These are phyloP conservation scores for Lepraria neglecta DNA, from an alignment of 495 filamentous ascomycete species.

Conservation along the genomic window DNA sequence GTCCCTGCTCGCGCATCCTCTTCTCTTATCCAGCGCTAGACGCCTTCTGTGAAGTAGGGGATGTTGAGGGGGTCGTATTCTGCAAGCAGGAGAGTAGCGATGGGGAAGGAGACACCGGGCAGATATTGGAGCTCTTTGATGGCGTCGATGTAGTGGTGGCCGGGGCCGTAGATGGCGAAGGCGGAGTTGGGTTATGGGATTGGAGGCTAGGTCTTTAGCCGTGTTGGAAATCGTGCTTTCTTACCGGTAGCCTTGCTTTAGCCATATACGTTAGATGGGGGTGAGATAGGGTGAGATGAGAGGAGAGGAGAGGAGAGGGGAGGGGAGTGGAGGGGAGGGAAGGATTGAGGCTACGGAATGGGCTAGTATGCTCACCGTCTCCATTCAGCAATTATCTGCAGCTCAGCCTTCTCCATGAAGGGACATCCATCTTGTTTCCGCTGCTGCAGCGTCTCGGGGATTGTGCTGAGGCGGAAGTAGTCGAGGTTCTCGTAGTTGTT, in stretches of 20 bases:
- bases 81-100: not conserved
- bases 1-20: slow-evolving; percentile 5
- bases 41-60: not conserved
- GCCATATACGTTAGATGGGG: too few species aligned
- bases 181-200: not conserved
- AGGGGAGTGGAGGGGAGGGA: too few species aligned
- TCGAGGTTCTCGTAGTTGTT: too few species aligned
- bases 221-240: not conserved
- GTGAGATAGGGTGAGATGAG: too few species aligned
- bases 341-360: too few species aligned
- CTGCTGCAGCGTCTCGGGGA: too few species aligned
- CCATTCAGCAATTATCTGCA: not conserved
- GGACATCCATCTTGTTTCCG: too few species aligned
- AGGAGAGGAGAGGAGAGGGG: too few species aligned
- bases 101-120: not conserved
- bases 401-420: not conserved
- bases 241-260: not conserved
- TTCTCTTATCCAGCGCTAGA: slow-evolving; percentile 6
- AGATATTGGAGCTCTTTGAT: not conserved
- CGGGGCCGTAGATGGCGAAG: not conserved
- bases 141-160: not conserved
- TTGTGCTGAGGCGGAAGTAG: too few species aligned
- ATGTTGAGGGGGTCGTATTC: not conserved
- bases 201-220: not conserved
- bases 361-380: too few species aligned